Evolutionary conservation across 768 basidiomycete genomes (phyloP).

Genomic region (Rhodotorula diobovata): DNA sequence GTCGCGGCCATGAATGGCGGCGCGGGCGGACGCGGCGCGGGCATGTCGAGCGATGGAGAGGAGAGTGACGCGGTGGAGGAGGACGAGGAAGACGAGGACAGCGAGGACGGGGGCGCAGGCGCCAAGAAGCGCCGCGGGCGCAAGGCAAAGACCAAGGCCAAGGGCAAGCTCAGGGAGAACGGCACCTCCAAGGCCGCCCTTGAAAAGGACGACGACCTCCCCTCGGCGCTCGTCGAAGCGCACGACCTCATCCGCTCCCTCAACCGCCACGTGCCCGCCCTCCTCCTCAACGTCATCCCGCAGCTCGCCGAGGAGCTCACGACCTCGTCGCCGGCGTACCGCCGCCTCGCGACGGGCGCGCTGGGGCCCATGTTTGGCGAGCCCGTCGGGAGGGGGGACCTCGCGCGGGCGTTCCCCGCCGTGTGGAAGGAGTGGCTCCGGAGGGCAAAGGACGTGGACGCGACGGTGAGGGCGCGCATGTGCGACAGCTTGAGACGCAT

Average conservation of each 20-base stretch:
- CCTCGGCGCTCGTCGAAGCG: conserved; percentile 57
- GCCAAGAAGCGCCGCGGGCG: conserved; percentile 35
- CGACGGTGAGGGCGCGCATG: conserved; percentile 68
- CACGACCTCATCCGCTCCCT: conserved; percentile 82
- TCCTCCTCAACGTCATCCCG: conserved; percentile 85
- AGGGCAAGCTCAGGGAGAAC: background rate
- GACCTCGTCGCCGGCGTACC: conserved; percentile 58
- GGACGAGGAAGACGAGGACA: conserved; percentile 21
- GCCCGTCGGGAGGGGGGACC: conserved; percentile 54
- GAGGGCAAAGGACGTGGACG: conserved; percentile 69
- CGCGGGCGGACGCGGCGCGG: conserved; percentile 47
- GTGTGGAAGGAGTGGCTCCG: conserved; percentile 82
- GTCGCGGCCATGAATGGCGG: conserved; percentile 48
- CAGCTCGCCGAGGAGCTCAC: conserved; percentile 84
- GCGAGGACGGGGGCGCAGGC: conserved; percentile 43
- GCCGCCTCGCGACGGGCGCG: conserved; percentile 75
- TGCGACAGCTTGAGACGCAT: conserved; percentile 66
- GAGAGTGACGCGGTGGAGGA: background rate
- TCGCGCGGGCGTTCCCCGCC: conserved; percentile 70
- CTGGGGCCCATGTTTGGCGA: conserved; percentile 88
- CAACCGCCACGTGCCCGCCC: conserved; percentile 68
- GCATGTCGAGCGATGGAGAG: background rate
- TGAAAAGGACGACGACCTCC: conserved; percentile 1
- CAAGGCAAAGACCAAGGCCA: conserved; percentile 1
- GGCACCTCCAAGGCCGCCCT: background rate